Percentiles rank a stretch among this genome's conserved stretches.
These are phyloP conservation scores for Myriosclerotinia scirpicola DNA, from an alignment of 2,329 filamentous ascomycete species.

Conservation along the genomic window DNA sequence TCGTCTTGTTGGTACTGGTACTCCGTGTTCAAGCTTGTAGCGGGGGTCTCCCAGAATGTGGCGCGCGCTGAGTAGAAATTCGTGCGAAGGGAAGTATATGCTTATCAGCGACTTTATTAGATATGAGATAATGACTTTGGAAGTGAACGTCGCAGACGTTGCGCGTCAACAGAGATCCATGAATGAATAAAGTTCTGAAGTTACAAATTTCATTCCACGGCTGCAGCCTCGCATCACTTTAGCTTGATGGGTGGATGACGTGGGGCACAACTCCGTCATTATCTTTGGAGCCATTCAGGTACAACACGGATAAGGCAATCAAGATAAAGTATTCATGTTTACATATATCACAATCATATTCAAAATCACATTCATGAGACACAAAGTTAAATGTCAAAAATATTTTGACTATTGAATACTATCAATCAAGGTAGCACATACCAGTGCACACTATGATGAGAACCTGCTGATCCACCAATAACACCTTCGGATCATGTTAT, in stretches of 20 bases:
- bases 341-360: neutral
- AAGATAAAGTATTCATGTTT: neutral
- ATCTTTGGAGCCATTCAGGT: neutral
- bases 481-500: constrained; percentile 19
- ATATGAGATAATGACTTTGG: too few relatives aligned
- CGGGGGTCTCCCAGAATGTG: neutral
- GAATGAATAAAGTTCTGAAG: neutral
- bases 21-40: neutral
- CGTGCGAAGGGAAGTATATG: neutral
- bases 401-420: constrained; percentile 23
- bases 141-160: constrained; percentile 1
- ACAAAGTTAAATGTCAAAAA: constrained; percentile 18
- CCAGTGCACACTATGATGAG: constrained; percentile 16
- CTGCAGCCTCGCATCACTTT: constrained; percentile 21
- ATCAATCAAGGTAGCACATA: constrained; percentile 14
- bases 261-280: constrained; percentile 10
- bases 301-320: constrained; percentile 1
- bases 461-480: constrained; percentile 15
- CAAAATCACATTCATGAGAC: constrained; percentile 8
- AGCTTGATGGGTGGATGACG: constrained; percentile 13
- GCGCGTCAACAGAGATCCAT: neutral
- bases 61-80: neutral
- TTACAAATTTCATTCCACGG: constrained; percentile 13
- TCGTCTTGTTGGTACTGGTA: neutral
- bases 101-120: neutral